A percentile compares a stretch with the other conserved stretches of the same genome.
Conservation (phyloP, 2,329 filamentous ascomycete genomes). For the Colletotrichum salicis region DNA sequence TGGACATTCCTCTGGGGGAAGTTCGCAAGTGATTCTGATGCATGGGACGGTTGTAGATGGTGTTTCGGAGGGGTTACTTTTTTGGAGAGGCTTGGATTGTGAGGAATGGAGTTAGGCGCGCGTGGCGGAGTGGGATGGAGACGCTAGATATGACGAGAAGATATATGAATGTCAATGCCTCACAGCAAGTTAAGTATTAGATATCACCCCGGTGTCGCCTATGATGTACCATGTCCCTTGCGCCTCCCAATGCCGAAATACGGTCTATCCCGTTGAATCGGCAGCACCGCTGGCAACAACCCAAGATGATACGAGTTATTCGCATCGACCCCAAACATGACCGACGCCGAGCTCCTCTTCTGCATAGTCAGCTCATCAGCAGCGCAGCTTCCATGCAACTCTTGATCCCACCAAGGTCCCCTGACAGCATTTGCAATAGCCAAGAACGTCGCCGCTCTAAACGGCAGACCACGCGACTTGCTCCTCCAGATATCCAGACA, state of each 20-base stretch:
- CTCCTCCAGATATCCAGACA: slow-evolving; percentile 20
- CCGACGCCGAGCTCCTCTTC: slow-evolving; percentile 14
- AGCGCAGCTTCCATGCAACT: slow-evolving; percentile 18
- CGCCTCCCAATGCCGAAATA: not conserved
- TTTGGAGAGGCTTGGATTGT: not conserved
- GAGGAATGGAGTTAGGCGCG: not conserved
- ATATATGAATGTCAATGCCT: not conserved
- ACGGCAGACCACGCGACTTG: slow-evolving; percentile 19
- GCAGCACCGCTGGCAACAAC: slow-evolving; percentile 11
- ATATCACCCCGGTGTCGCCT: no score
- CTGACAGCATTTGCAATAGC: slow-evolving; percentile 18
- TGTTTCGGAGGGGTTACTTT: not conserved
- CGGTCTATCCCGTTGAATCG: not conserved
- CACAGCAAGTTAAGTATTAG: not conserved
- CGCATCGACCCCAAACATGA: slow-evolving; percentile 3
- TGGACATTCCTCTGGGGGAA: slow-evolving; percentile 49
- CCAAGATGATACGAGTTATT: slow-evolving; percentile 2
- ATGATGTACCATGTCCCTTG: not conserved
- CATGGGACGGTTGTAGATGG: no score
- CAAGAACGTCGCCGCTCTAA: slow-evolving; percentile 13
- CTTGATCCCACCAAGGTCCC: slow-evolving; percentile 21
- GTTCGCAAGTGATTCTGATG: slow-evolving; percentile 1
- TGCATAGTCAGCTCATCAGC: slow-evolving; percentile 7
- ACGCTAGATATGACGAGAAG: not conserved
- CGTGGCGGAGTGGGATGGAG: not conserved